Evolutionary conservation across 2,329 filamentous ascomycete species (phyloP).

Genomic region (Ascochyta fabae): DNA sequence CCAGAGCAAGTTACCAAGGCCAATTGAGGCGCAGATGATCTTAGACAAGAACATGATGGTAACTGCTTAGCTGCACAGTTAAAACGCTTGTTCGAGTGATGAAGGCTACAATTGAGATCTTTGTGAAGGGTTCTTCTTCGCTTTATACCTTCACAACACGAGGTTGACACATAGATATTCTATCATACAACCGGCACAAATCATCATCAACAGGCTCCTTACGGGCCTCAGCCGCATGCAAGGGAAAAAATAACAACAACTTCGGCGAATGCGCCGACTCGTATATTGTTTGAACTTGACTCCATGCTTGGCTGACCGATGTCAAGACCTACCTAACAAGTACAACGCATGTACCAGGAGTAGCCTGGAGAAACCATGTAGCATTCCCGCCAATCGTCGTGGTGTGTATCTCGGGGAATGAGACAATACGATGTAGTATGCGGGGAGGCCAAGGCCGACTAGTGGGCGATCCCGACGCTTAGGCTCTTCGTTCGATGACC

Average conservation of each 20-base stretch:
- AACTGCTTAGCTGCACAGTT: background rate
- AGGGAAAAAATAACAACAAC: background rate
- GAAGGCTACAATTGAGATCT: background rate
- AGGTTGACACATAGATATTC: background rate
- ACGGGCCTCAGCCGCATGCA: background rate
- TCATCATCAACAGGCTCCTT: background rate
- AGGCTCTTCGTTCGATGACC: background rate
- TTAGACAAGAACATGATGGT: background rate
- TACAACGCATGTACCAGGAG: background rate
- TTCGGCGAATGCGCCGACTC: background rate
- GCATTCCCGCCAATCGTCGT: background rate
- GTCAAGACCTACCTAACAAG: background rate
- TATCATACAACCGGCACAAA: background rate
- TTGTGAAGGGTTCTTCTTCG: no score
- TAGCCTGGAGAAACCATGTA: background rate
- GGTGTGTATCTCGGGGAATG: background rate
- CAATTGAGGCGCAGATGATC: background rate
- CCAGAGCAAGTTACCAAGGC: conserved; percentile 1
- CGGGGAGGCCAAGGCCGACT: conserved; percentile 1
- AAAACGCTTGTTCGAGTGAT: background rate
- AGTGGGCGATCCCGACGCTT: background rate
- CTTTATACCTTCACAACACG: background rate
- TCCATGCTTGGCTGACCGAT: conserved; percentile 1
- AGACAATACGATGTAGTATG: background rate
- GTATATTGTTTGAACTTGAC: background rate